phyloP scores from a whole-genome alignment of 2,329 filamentous ascomycete genomes.

The Ophiostoma sp. region DNA sequence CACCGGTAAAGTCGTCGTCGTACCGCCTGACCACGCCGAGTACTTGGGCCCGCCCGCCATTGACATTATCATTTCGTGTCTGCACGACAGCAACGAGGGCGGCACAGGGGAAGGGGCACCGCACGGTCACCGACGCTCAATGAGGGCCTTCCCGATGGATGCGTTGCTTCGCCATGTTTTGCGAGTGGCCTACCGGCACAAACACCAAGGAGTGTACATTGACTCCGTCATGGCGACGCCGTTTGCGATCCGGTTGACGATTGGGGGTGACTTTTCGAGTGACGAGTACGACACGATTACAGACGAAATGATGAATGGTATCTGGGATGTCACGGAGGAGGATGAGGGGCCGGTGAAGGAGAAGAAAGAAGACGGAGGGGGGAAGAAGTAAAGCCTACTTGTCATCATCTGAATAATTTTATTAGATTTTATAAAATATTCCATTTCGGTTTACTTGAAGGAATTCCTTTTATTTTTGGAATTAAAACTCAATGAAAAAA shows the following conservation, averaged over 20 bases:
- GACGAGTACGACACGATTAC: neutral
- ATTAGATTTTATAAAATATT: no score
- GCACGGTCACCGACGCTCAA: neutral
- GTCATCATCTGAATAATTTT: no score
- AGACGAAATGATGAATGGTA: neutral
- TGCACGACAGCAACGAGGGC: neutral
- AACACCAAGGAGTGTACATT: neutral
- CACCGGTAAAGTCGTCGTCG: neutral
- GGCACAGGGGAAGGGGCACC: no score
- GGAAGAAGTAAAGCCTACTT: neutral
- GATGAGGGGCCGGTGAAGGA: neutral
- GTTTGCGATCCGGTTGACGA: neutral
- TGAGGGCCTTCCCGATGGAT: neutral
- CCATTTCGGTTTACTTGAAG: no score
- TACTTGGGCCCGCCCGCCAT: neutral
- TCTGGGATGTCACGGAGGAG: neutral
- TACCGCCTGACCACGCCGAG: neutral
- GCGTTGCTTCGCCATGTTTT: neutral
- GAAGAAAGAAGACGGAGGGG: neutral
- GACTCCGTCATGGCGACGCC: neutral
- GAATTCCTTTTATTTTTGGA: no score
- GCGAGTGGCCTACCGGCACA: neutral
- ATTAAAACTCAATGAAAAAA: no score
- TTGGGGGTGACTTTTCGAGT: neutral
- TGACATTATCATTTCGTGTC: neutral